These are phyloP conservation scores for Orbilia brochopaga DNA, from an alignment of 2,329 filamentous ascomycete genomes.

Conservation along the genomic window DNA sequence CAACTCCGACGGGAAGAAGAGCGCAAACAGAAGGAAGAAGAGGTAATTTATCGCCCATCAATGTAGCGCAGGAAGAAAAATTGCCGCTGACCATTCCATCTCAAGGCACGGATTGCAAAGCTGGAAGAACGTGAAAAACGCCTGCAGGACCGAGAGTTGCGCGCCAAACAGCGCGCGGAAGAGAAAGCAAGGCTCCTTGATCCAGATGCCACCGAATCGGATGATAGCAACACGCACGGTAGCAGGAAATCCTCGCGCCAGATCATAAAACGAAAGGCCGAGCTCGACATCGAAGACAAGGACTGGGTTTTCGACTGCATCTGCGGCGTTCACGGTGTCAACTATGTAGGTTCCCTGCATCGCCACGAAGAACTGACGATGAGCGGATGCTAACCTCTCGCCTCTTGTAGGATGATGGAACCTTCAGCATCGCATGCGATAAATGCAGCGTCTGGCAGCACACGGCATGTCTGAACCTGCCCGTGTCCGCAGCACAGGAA, in stretches of 20 bases:
- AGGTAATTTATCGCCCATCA: conserved; percentile 64
- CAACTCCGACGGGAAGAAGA: conserved; percentile 64
- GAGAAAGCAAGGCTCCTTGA: conserved; percentile 39
- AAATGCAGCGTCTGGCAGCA: conserved; percentile 96
- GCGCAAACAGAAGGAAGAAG: conserved; percentile 67
- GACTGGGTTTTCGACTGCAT: conserved; percentile 95
- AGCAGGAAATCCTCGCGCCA: conserved; percentile 48
- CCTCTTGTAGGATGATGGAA: conserved; percentile 74
- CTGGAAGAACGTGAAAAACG: conserved; percentile 52
- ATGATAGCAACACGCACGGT: conserved; percentile 24
- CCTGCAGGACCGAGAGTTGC: conserved; percentile 68
- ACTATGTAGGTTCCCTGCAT: conserved; percentile 62
- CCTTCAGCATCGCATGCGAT: conserved; percentile 92
- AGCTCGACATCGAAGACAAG: conserved; percentile 68
- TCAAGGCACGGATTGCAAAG: conserved; percentile 75
- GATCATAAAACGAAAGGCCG: conserved; percentile 49
- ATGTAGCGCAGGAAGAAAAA: neutral
- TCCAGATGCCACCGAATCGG: conserved; percentile 44
- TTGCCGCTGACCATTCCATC: conserved; percentile 53
- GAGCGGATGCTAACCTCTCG: conserved; percentile 8
- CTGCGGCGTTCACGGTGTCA: conserved; percentile 86
- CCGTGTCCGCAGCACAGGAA: conserved; percentile 77
- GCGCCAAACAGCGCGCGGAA: conserved; percentile 82
- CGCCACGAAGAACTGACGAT: neutral
- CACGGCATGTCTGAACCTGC: conserved; percentile 85